Evolutionary conservation across 495 filamentous ascomycete genomes (phyloP), one percentile per base, ranked within the genome.

Genomic region (Oidiodendron maius): DNA sequence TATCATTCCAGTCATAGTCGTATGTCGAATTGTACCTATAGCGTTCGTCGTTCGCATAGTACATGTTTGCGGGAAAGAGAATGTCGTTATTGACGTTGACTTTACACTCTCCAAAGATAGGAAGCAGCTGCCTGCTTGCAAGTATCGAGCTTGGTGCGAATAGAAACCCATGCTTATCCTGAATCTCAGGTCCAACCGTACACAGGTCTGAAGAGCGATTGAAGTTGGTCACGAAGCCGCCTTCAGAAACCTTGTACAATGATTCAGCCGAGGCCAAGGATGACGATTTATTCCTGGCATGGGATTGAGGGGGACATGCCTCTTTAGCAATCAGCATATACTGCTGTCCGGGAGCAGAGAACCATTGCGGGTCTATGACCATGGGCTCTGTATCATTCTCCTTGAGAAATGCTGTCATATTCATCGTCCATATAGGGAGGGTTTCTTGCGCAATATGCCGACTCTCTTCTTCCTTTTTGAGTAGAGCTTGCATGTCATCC

Each of bases 11-110:
- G 12, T 50, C 41, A 16, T 71, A 67, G n/a, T 77, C 75, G 18
- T 67, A 64, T 4, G 65, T 61, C 10, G 69, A 63, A 16, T 77
- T 73, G 18, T 72, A 66, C 3, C 66, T 59, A 67, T 88, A 90
- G 17, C 83, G 76, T 36, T 72, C 64, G 40, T 89, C 82, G 15
- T 85, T 67, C 38, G 74, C 74, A 67, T 81, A 84, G 61, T 89
- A 87, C 81, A 85, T 86, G 50, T 86, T 80, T 1, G 82, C 79
- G 0, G 87, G 87, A 49, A 91, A 80, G 15, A 90, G 70, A 50
- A 91, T 84, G 50, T 91, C 87, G 61, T 83, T 89, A 64, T 89
- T 91, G 48, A 84, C 75, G 36, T 77, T 75, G 45, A 89, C 70
- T 61, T 93, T 91, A 62, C 77, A 84, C 41, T 84, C 86, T 46